phyloP scores from a whole-genome alignment of 2,329 filamentous ascomycete species.

The Alternaria sp. region DNA sequence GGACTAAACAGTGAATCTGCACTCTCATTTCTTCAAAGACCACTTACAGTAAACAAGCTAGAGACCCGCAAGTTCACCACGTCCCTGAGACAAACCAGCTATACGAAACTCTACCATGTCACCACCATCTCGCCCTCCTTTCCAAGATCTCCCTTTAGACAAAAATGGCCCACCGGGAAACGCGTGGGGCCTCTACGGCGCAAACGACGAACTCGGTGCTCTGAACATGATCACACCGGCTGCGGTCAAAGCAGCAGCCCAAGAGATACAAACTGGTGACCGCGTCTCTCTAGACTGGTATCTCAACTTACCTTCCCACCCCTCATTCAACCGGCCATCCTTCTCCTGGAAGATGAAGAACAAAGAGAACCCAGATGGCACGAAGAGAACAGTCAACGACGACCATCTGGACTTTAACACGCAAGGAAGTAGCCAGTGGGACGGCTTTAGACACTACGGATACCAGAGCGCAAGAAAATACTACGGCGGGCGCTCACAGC shows the following conservation, averaged over 20 bases:
- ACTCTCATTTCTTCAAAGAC: neutral
- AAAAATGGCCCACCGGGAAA: constrained; percentile 62
- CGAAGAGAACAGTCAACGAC: constrained; percentile 48
- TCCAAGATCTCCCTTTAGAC: constrained; percentile 60
- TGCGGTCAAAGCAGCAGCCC: constrained; percentile 54
- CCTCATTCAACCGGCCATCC: constrained; percentile 49
- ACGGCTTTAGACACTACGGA: constrained; percentile 54
- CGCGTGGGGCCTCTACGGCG: constrained; percentile 65
- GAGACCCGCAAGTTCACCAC: neutral
- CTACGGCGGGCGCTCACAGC: constrained; percentile 54
- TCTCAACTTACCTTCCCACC: constrained; percentile 52
- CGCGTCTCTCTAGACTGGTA: constrained; percentile 53
- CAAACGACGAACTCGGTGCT: constrained; percentile 62
- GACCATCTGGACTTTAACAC: constrained; percentile 52
- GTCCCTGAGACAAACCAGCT: no score
- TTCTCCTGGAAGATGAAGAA: constrained; percentile 45
- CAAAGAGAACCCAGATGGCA: constrained; percentile 40
- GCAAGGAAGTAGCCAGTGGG: constrained; percentile 52
- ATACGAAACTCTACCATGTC: constrained; percentile 18
- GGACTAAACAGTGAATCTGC: neutral
- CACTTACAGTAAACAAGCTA: neutral
- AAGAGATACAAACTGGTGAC: constrained; percentile 57
- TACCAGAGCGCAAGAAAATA: constrained; percentile 55
- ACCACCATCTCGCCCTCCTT: constrained; percentile 46
- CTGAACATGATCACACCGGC: constrained; percentile 63